phyloP scores from a whole-genome alignment of 2,329 filamentous ascomycete species.

The Colletotrichum sp. region DNA sequence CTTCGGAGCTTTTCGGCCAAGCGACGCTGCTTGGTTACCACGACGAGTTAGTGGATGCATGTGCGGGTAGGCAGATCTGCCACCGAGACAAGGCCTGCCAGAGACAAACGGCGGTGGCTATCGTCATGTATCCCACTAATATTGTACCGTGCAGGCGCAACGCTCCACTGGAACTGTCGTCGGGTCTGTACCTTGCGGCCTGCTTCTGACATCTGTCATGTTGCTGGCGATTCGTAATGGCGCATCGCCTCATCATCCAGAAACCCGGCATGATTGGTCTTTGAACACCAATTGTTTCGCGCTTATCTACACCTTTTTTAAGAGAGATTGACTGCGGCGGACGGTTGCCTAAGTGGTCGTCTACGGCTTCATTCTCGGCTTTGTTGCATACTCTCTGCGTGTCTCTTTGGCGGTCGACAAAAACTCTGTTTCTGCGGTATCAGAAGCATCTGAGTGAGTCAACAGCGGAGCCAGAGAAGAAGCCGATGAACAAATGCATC shows the following conservation, averaged over 20 bases:
- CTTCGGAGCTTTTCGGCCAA: not conserved
- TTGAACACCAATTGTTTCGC: not conserved
- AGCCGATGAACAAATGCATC: not conserved
- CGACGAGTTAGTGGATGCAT: not conserved
- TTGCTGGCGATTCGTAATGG: not conserved
- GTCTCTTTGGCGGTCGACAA: not conserved
- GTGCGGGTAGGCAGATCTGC: not conserved
- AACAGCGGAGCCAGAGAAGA: not conserved
- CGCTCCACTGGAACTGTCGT: not conserved
- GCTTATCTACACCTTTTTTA: not conserved
- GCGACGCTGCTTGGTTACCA: not conserved
- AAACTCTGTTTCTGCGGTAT: not conserved
- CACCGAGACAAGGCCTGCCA: not conserved
- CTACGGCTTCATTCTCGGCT: not conserved
- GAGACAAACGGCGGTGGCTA: not conserved
- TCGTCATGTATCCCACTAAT: not conserved
- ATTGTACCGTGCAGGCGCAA: not conserved
- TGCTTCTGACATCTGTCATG: constrained; percentile 13
- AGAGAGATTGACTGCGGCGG: not conserved
- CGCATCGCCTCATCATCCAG: not conserved
- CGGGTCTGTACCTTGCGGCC: not conserved
- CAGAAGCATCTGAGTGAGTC: not conserved
- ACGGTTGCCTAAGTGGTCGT: not conserved
- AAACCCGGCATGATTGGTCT: not conserved
- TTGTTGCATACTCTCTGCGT: not conserved